Percentiles rank a stretch among this genome's conserved stretches.
Conservation (phyloP, 257 asterid species). For the Lavandula angustifolia region DNA sequence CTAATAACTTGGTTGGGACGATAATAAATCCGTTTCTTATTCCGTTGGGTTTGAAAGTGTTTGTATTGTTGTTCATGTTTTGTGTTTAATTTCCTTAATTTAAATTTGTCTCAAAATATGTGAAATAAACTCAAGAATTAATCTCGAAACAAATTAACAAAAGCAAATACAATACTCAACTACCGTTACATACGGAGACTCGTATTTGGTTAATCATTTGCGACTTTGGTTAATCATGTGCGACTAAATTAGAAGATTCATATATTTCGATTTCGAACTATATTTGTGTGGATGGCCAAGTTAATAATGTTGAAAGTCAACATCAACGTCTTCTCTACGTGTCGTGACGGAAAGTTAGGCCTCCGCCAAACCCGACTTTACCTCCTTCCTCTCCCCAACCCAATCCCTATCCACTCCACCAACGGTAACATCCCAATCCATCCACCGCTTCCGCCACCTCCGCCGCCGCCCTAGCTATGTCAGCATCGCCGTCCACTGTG, state of each 20-base stretch:
- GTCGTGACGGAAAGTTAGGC: slow-evolving; percentile 28
- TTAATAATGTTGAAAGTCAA: slow-evolving; percentile 13
- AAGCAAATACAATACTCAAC: too few species aligned
- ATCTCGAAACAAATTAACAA: too few species aligned
- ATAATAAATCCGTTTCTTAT: not conserved
- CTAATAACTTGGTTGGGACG: not conserved
- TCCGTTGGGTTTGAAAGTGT: too few species aligned
- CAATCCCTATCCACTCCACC: slow-evolving; percentile 38
- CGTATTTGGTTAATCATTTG: too few species aligned
- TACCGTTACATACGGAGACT: too few species aligned
- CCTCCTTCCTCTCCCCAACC: slow-evolving; percentile 9
- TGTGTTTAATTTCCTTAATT: too few species aligned
- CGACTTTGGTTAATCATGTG: too few species aligned
- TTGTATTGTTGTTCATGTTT: not conserved
- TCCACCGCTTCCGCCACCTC: slow-evolving; percentile 35
- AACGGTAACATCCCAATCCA: slow-evolving; percentile 14
- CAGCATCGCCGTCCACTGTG: slow-evolving; percentile 44
- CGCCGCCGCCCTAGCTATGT: slow-evolving; percentile 36
- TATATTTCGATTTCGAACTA: too few species aligned
- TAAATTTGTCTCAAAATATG: too few species aligned
- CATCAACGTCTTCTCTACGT: slow-evolving; percentile 30
- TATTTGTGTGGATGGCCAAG: too few species aligned
- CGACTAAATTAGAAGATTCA: too few species aligned
- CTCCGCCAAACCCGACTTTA: slow-evolving; percentile 32
- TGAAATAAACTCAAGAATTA: too few species aligned